Evolutionary conservation across 768 basidiomycete genomes (phyloP), one percentile per base, ranked within the genome.

Genomic region (Mycena indigotica): DNA sequence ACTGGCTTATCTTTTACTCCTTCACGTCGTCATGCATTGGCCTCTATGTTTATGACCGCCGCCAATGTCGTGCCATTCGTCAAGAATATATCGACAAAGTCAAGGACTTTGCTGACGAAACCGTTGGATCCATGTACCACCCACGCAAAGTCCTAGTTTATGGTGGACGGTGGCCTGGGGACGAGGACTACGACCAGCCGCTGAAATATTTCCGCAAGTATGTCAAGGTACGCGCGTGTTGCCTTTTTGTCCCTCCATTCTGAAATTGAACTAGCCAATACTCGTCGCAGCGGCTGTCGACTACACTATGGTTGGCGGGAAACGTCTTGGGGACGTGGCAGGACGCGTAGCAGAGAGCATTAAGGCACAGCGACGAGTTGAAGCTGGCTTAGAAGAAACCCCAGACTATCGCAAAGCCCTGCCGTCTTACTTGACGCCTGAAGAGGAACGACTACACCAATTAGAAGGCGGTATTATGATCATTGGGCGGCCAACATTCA

Each of bases 131-230:
- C 8, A 70, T 87, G 63, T 92, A 85, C 19, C 73, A 80, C 50
- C 85, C 90, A 4, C 83, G 95, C 29, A 91, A 87, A 68, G 86
- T 97, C 56, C 87, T 80, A 6, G 94, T 98, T 19, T 93, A 91
- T 65, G 93, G 89, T 29, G 83, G 85, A 25, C 92, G 91, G 72
- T 97, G 95, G 86, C 95, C 95, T 0, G 95, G 91, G 25, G 97
- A 99, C 71, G 93, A 95, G 66, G 95, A 98, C 69, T 86, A 87
- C 61, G 87, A 95, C 69, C 83, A 90, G 57, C 82, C 86, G 55
- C 76, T 92, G 70, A 87, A 80, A 75, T 93, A 93, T 78, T 98
- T 98, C 78, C 89, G 91, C 72, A 93, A 91, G 80, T 98, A 97
- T 75, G 85, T 98, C 77, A 96, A 97, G 89, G 97, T 97, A 62